Conservation (phyloP, 1,284 basidiomycete genomes). For the Fomitopsis betulina region DNA sequence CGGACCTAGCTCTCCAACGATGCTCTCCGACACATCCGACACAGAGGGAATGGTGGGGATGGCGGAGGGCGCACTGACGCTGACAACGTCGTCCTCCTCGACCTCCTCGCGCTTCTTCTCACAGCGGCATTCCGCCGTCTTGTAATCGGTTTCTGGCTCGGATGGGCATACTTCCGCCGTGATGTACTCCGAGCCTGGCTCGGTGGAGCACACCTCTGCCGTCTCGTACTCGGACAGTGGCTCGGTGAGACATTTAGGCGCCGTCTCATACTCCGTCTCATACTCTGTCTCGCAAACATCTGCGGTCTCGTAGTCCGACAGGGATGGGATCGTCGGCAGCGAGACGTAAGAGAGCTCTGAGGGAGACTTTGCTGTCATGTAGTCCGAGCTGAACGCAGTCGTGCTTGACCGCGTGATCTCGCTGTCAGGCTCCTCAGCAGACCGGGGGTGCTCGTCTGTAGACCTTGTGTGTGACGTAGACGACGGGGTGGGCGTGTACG, state of each 20-base stretch:
- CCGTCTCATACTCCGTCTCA: conserved; percentile 49
- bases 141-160: conserved; percentile 33
- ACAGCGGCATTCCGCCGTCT: conserved; percentile 30
- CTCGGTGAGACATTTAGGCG: conserved; percentile 39
- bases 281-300: conserved; percentile 42
- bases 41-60: conserved; percentile 26
- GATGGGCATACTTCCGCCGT: conserved; percentile 47
- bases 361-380: conserved; percentile 31
- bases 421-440: conserved; percentile 8
- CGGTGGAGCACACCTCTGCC: conserved; percentile 45
- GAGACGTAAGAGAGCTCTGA: conserved; percentile 41
- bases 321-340: conserved; percentile 48
- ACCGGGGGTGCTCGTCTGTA: conserved; percentile 8
- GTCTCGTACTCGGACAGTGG: conserved; percentile 49
- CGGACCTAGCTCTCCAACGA: conserved; percentile 22
- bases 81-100: conserved; percentile 17
- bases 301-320: conserved; percentile 46
- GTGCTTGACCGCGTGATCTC: conserved; percentile 9
- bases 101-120: conserved; percentile 10
- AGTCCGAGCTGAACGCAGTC: conserved; percentile 16
- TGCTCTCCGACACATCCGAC: conserved; percentile 9
- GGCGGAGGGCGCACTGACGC: conserved; percentile 20
- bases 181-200: conserved; percentile 42
- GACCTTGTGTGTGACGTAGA: conserved; percentile 26
- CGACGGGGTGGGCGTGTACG: conserved; percentile 30